These are phyloP conservation scores for Fusarium austroafricanum DNA, from an alignment of 2,329 filamentous ascomycete species.

Conservation along the genomic window DNA sequence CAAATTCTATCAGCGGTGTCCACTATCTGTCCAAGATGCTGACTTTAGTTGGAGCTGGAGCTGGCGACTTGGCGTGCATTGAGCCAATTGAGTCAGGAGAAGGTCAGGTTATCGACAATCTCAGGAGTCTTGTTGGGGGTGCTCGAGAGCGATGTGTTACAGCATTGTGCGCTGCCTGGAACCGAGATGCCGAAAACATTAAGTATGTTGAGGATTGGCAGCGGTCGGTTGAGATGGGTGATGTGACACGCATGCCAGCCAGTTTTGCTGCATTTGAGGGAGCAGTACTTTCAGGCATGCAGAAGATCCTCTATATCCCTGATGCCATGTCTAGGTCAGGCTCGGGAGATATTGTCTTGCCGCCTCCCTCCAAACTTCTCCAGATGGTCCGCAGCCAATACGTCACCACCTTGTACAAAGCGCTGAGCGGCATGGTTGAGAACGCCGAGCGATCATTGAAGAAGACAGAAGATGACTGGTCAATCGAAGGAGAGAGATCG, in stretches of 20 bases:
- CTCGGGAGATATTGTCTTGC: conserved; percentile 80
- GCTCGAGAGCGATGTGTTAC: conserved; percentile 87
- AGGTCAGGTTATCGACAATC: conserved; percentile 72
- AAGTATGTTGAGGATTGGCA: conserved; percentile 96
- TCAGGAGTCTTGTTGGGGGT: conserved; percentile 79
- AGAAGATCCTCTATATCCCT: conserved; percentile 93
- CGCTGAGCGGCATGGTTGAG: conserved; percentile 94
- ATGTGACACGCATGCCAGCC: conserved; percentile 90
- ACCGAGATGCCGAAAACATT: conserved; percentile 90
- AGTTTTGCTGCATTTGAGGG: conserved; percentile 89
- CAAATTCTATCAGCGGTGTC: conserved; percentile 91
- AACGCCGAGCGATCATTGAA: conserved; percentile 84
- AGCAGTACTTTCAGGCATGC: conserved; percentile 84
- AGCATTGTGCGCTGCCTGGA: conserved; percentile 91
- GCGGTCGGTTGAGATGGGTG: conserved; percentile 80
- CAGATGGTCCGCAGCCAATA: conserved; percentile 94
- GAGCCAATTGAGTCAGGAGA: conserved; percentile 70
- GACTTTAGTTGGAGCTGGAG: conserved; percentile 84
- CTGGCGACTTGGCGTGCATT: conserved; percentile 85
- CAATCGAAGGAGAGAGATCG: conserved; percentile 59
- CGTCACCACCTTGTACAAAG: conserved; percentile 92
- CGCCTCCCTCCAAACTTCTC: conserved; percentile 86
- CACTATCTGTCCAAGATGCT: conserved; percentile 89
- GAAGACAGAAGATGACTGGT: conserved; percentile 73
- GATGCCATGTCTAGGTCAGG: conserved; percentile 83